Evolutionary conservation across 805 yeast genomes (phyloP).

Genomic region (Suhomyces vadensis): DNA sequence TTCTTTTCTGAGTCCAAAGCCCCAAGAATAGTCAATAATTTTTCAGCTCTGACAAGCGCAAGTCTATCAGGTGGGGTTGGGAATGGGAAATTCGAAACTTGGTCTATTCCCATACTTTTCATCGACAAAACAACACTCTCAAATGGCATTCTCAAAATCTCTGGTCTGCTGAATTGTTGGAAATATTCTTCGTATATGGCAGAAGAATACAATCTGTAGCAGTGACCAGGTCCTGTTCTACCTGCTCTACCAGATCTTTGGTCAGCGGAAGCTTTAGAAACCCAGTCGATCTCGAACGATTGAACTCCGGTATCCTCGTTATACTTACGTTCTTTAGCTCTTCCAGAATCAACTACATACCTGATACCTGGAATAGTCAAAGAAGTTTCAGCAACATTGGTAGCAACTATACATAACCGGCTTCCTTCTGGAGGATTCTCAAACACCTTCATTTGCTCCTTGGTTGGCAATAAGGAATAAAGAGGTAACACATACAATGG

Average conservation of each 20-base stretch:
- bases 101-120: conserved; percentile 97
- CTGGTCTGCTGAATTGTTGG: conserved; percentile 81
- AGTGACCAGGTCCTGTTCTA: conserved; percentile 98
- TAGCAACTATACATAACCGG: conserved; percentile 89
- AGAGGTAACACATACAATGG: conserved; percentile 90
- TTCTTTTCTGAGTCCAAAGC: conserved; percentile 62
- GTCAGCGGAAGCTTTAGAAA: conserved; percentile 91
- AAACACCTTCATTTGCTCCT: conserved; percentile 92
- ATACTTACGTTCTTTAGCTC: conserved; percentile 83
- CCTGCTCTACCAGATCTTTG: conserved; percentile 98
- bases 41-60: conserved; percentile 64
- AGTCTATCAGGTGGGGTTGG: conserved; percentile 84
- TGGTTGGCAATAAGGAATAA: conserved; percentile 90
- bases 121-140: conserved; percentile 93
- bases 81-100: conserved; percentile 88
- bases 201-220: conserved; percentile 88
- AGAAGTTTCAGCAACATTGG: conserved; percentile 97
- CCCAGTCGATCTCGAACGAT: conserved; percentile 88
- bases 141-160: conserved; percentile 90
- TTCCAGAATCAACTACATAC: conserved; percentile 93
- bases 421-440: conserved; percentile 81
- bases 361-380: conserved; percentile 93
- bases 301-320: conserved; percentile 88
- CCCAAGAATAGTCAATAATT: conserved; percentile 67
- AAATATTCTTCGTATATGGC: conserved; percentile 91